Conservation (phyloP, 2,329 filamentous ascomycete species). For the Aspergillus ibericus region DNA sequence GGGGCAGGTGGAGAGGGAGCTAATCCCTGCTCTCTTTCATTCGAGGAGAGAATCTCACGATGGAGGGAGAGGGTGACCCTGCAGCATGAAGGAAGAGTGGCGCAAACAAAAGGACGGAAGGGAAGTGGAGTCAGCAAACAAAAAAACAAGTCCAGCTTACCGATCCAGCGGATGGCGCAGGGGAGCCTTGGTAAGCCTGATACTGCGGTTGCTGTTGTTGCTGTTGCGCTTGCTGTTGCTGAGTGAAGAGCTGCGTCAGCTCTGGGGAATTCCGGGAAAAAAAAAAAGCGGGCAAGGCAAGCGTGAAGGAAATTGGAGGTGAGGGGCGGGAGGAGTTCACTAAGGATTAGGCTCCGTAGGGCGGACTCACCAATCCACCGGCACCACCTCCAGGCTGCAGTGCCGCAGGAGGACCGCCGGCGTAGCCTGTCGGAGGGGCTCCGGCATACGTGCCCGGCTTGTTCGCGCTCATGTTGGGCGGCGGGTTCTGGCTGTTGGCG, state of each 20-base stretch:
- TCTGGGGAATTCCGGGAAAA: not conserved
- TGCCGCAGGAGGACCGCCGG: conserved; percentile 38
- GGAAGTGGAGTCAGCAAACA: conserved; percentile 7
- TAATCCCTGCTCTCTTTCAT: conserved; percentile 3
- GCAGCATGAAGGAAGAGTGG: conserved; percentile 13
- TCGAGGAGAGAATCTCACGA: conserved; percentile 14
- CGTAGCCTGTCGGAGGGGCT: conserved; percentile 39
- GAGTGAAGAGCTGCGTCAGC: conserved; percentile 4
- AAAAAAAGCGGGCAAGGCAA: not conserved
- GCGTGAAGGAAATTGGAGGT: not conserved
- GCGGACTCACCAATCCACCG: conserved; percentile 55
- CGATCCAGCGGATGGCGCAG: conserved; percentile 31
- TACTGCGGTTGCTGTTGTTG: conserved; percentile 46
- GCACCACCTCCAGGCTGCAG: conserved; percentile 32
- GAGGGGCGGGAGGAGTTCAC: conserved; percentile 10
- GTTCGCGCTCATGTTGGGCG: conserved; percentile 17
- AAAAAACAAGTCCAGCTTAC: conserved; percentile 34
- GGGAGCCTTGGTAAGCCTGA: conserved; percentile 55
- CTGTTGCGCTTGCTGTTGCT: conserved; percentile 15
- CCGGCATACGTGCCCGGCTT: conserved; percentile 33
- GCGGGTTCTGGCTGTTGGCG: conserved; percentile 37
- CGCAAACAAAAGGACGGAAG: conserved; percentile 4
- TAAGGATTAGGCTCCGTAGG: conserved; percentile 9
- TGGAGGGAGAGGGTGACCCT: conserved; percentile 2
- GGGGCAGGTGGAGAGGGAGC: conserved; percentile 5